These are phyloP conservation scores for Asterophora parasitica DNA, from an alignment of 768 basidiomycete species.

Conservation along the genomic window DNA sequence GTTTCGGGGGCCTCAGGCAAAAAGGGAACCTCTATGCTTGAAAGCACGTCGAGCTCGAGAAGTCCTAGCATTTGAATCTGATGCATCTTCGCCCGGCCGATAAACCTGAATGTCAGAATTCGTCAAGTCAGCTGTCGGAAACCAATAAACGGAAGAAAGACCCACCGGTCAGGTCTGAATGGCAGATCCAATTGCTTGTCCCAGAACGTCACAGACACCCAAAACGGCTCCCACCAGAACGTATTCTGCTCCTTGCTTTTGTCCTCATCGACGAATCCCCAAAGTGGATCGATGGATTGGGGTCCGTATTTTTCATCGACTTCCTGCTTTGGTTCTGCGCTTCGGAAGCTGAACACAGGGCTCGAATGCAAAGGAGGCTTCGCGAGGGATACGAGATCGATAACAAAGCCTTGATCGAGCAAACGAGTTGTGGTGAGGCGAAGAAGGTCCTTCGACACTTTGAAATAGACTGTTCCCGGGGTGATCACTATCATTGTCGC, in stretches of 20 bases:
- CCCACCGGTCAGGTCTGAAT: slow-evolving; percentile 70
- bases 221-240: slow-evolving; percentile 91
- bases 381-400: slow-evolving; percentile 84
- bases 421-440: slow-evolving; percentile 90
- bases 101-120: slow-evolving; percentile 52
- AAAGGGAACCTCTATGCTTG: slow-evolving; percentile 84
- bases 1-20: slow-evolving; percentile 42
- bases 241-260: slow-evolving; percentile 42
- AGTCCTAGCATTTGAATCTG: slow-evolving; percentile 94
- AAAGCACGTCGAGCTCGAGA: slow-evolving; percentile 85
- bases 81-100: slow-evolving; percentile 95
- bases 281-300: slow-evolving; percentile 63
- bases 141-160: not conserved
- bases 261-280: slow-evolving; percentile 60
- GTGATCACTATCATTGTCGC: slow-evolving; percentile 80
- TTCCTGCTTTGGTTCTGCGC: slow-evolving; percentile 52
- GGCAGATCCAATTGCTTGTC: slow-evolving; percentile 84
- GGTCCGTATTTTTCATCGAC: slow-evolving; percentile 40
- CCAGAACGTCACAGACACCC: slow-evolving; percentile 81
- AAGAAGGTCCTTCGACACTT: slow-evolving; percentile 85
- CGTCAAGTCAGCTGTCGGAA: not conserved
- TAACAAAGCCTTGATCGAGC: slow-evolving; percentile 87
- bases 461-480: slow-evolving; percentile 91
- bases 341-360: slow-evolving; percentile 87
- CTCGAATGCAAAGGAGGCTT: slow-evolving; percentile 92